Evolutionary conservation across 805 yeast species (phyloP), one percentile per base, ranked within the genome.

Genomic region (Kuraishia ogatae): DNA sequence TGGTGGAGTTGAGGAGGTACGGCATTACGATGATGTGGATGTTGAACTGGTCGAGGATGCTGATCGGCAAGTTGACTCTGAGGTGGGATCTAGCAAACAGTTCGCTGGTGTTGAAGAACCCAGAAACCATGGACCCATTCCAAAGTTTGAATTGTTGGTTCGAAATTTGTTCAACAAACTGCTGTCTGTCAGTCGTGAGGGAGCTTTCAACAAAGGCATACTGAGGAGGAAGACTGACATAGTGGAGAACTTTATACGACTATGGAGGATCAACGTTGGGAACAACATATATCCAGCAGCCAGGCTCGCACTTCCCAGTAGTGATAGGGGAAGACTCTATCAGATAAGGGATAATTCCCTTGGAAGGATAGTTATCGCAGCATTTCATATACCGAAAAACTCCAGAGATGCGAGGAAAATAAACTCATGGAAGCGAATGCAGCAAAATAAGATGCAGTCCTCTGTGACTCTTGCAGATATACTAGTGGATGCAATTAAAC

Each of bases 271-370:
- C 17, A 68, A 74, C 1, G 83, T 84, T 0, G 90, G 90, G 0
- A 67, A 74, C 19, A 78, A 91, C 65, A 75, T 91, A 2, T 83
- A 77, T 60, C 92, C 93, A 0, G 85, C 85, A 1, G 73, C 87
- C 17, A 71, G 83, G 35, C 71, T 91, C 51, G 71, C 79, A 1
- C 66, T 86, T 26, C 90, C 96, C 0, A 77, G 82, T 54, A 73
- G 81, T 53, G 96, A 89, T 60, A 71, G 76, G 21, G 69, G 68
- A 24, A 63, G 71, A 48, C 68, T 77, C 48, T 89, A 83, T 65
- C 76, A 81, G 58, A 72, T 89, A 48, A 83, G 82, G 64, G 96
- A 91, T 58, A 71, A 72, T 20, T 76, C 81, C 0, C 66, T 92
- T 39, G 87, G 85, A 0, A 71, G 68, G 53, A 61, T 79, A 4